These are phyloP conservation scores for Phyllosticta paracitricarpa DNA, from an alignment of 2,329 filamentous ascomycete genomes.

Conservation along the genomic window DNA sequence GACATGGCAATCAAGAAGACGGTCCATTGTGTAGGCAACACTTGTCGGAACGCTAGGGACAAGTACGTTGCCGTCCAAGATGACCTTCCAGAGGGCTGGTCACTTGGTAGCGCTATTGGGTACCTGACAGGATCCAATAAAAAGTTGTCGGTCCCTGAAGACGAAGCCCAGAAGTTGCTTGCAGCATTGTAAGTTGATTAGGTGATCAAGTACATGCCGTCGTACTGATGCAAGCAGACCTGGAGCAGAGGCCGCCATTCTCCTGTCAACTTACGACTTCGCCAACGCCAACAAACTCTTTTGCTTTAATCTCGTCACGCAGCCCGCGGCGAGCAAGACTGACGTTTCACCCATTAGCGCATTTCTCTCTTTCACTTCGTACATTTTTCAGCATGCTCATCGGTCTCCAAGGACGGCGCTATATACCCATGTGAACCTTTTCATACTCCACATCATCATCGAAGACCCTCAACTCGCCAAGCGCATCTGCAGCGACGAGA, in stretches of 20 bases:
- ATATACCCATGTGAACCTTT: slow-evolving; percentile 77
- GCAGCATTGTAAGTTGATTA: slow-evolving; percentile 49
- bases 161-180: slow-evolving; percentile 62
- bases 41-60: slow-evolving; percentile 57
- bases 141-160: slow-evolving; percentile 48
- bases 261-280: slow-evolving; percentile 88
- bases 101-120: slow-evolving; percentile 64
- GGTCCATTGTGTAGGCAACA: slow-evolving; percentile 62
- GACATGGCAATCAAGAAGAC: slow-evolving; percentile 77
- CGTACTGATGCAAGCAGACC: slow-evolving; percentile 47
- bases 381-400: slow-evolving; percentile 87
- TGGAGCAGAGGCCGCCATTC: slow-evolving; percentile 63
- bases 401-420: slow-evolving; percentile 66
- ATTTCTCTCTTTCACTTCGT: slow-evolving; percentile 83
- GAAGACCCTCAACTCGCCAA: slow-evolving; percentile 80
- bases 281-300: slow-evolving; percentile 92
- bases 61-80: slow-evolving; percentile 81
- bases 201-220: neutral
- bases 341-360: slow-evolving; percentile 66
- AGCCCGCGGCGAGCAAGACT: slow-evolving; percentile 49
- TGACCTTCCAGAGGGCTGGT: slow-evolving; percentile 85
- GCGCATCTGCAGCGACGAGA: slow-evolving; percentile 70
- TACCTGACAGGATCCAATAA: slow-evolving; percentile 56
- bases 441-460: slow-evolving; percentile 75
- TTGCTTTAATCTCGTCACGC: slow-evolving; percentile 68